These are phyloP conservation scores for Phellinidium pouzarii DNA, from an alignment of 1,284 basidiomycete species.

Conservation along the genomic window DNA sequence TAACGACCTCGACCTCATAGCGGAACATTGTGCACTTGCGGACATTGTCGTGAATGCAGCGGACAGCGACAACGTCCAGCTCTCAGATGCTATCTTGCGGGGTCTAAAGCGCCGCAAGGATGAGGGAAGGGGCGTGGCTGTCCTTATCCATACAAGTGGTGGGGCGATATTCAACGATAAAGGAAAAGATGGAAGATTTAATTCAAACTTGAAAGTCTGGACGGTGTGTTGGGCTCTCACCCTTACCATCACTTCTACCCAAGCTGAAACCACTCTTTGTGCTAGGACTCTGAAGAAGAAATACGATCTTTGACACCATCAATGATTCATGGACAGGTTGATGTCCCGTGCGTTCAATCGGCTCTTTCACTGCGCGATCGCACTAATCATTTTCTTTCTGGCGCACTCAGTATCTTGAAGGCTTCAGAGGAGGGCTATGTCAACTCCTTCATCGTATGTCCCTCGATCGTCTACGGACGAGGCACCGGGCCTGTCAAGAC, in stretches of 20 bases:
- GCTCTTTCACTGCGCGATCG: not conserved
- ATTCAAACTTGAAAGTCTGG: conserved; percentile 19
- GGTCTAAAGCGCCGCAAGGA: conserved; percentile 17
- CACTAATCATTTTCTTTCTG: not conserved
- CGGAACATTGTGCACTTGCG: not conserved
- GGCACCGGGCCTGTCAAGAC: conserved; percentile 19
- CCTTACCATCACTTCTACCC: not conserved
- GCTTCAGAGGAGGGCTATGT: conserved; percentile 21
- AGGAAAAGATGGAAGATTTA: conserved; percentile 15
- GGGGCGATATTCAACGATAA: conserved; percentile 20
- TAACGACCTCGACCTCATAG: conserved; percentile 5
- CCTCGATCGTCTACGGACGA: conserved; percentile 17
- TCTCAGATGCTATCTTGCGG: conserved; percentile 19
- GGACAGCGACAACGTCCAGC: conserved; percentile 20
- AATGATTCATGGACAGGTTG: conserved; percentile 19
- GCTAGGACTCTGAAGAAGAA: conserved; percentile 21
- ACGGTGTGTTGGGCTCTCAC: conserved; percentile 19
- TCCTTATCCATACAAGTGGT: conserved; percentile 24
- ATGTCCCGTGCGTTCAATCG: conserved; percentile 16
- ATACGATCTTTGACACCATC: conserved; percentile 14
- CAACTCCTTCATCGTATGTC: conserved; percentile 20
- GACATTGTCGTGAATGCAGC: conserved; percentile 24
- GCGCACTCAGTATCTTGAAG: conserved; percentile 17
- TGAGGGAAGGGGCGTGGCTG: conserved; percentile 12
- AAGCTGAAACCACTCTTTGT: not conserved